Conservation (phyloP, 2,329 filamentous ascomycete genomes). For the Triangularia setosa region DNA sequence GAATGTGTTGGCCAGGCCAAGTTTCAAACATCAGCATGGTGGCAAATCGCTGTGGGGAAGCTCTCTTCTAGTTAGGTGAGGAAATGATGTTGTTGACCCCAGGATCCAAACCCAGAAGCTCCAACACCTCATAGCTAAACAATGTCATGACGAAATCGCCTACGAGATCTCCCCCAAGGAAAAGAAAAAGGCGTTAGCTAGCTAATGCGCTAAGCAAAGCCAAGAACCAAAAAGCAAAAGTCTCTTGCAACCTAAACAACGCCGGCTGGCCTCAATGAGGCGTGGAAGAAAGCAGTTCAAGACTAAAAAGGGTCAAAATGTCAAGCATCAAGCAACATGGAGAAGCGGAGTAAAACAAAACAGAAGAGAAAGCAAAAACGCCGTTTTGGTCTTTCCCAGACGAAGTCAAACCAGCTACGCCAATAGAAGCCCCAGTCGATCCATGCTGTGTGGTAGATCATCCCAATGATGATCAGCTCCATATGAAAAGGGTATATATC, state of each 20-base stretch:
- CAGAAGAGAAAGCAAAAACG: conserved; percentile 8
- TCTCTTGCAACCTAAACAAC: neutral
- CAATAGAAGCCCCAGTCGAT: neutral
- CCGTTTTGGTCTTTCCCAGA: neutral
- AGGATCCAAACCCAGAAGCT: neutral
- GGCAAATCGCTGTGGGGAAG: neutral
- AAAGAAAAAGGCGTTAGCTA: neutral
- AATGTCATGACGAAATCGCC: neutral
- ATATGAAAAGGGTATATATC: neutral
- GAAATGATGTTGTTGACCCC: neutral
- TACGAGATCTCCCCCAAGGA: neutral
- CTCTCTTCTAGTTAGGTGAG: neutral
- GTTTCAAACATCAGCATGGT: neutral
- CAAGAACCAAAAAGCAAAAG: neutral
- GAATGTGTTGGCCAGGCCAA: neutral
- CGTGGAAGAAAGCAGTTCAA: neutral
- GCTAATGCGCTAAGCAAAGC: neutral
- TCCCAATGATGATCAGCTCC: neutral
- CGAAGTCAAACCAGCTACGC: conserved; percentile 2
- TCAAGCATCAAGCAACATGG: neutral
- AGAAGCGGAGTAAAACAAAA: neutral
- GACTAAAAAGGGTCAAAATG: neutral
- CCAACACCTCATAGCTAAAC: neutral
- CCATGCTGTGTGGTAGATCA: neutral
- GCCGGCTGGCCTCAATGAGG: neutral